Evolutionary conservation across 179 eudicot genomes (phyloP).

Genomic region (Actinidia chinensis): DNA sequence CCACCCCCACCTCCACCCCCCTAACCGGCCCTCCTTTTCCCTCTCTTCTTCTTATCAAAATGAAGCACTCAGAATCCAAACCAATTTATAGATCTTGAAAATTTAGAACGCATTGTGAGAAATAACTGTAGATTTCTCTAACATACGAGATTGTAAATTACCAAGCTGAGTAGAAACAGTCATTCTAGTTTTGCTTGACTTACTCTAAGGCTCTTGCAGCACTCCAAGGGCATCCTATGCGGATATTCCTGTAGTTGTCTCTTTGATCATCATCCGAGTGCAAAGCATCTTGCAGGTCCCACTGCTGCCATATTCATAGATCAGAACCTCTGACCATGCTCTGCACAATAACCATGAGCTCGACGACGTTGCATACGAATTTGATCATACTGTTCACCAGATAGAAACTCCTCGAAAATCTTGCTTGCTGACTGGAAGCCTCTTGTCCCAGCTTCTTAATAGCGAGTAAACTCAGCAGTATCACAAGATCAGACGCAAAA

Average conservation of each 20-base stretch:
- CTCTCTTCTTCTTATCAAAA: too few relatives aligned
- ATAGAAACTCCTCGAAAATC: conserved; percentile 62
- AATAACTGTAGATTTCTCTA: conserved; percentile 3
- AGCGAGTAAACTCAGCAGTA: conserved; percentile 50
- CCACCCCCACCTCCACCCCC: background rate
- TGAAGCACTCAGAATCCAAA: background rate
- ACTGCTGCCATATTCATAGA: conserved; percentile 60
- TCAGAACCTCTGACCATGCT: conserved; percentile 64
- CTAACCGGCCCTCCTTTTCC: too few relatives aligned
- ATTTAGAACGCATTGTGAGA: background rate
- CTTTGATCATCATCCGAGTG: conserved; percentile 63
- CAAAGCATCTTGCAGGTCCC: conserved; percentile 65
- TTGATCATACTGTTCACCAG: conserved; percentile 52
- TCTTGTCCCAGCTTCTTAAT: conserved; percentile 63
- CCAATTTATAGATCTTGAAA: background rate
- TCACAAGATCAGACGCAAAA: conserved; percentile 12
- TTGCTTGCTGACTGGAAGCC: conserved; percentile 46
- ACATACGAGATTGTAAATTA: background rate
- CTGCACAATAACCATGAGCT: conserved; percentile 69
- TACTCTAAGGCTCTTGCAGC: conserved; percentile 83
- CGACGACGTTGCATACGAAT: conserved; percentile 69
- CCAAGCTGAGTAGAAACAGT: conserved; percentile 1
- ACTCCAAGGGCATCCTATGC: conserved; percentile 76
- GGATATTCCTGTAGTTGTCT: conserved; percentile 53
- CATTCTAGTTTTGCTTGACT: conserved; percentile 20